Evolutionary conservation across 129 eudicot species (phyloP), one percentile per base, ranked within the genome.

Genomic region (Heracleum sosnowskyi): DNA sequence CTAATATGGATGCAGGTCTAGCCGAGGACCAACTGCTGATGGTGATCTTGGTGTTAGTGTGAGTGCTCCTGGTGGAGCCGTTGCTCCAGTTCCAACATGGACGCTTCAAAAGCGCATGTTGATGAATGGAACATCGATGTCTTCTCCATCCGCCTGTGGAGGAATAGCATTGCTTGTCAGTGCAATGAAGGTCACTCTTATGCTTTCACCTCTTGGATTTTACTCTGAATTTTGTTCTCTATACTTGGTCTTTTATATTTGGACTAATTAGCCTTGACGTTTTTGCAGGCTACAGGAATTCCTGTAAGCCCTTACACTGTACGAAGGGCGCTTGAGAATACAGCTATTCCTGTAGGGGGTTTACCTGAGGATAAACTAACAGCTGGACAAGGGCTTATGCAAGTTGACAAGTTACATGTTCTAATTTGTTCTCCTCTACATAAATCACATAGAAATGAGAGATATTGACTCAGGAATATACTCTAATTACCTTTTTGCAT

Each of bases 61-160:
- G 77, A 95, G 99, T 89, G 99, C 99, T 80, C 94, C 99, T 87
- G 99, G 99, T 79, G 97, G 99, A 55, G 99, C 99, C 1, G 90
- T 95, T 79, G 97, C 99, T 77, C 99, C 99, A 80, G 99, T 95
- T 46, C 99, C 99, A 74, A 92, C 99, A 82, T 95, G 99, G 99
- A 95, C 99, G 78, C 99, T 95, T 75, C 97, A 95, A 80, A 79
- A 88, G 45, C 97, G 99, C 37, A 93, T 90, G 93, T 92, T 95
- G 80, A 95, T 95, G 99, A 95, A 95, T 84, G 99, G 99, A 84
- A 95, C 99, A 64, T 95, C 99, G 69, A 95, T 95, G 99, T 88
- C 99, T 66, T 92, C 97, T 55, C 99, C 99, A 31, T 92, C 84
- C 77, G 97, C 99, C 69, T 92, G 96, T 86, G 99, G 99, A 45